These are phyloP conservation scores for Drosera capensis DNA, from an alignment of 148 eudicot genomes.

Conservation along the genomic window DNA sequence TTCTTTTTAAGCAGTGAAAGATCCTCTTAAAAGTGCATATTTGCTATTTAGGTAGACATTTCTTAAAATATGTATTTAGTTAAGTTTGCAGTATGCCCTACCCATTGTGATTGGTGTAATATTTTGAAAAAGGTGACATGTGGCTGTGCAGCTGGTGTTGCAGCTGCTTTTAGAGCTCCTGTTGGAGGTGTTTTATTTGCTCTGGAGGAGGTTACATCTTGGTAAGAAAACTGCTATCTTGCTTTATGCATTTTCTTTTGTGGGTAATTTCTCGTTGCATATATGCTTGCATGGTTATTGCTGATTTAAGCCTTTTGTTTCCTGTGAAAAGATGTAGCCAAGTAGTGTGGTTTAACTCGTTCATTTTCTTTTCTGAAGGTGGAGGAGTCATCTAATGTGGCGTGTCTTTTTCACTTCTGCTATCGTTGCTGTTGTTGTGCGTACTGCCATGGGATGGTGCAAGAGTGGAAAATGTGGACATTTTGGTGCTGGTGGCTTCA, in stretches of 20 bases:
- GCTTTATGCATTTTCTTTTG: background rate
- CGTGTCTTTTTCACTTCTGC: slow-evolving; percentile 99
- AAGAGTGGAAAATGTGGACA: slow-evolving; percentile 96
- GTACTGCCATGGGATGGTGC: slow-evolving; percentile 97
- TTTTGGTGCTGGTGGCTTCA: slow-evolving; percentile 99
- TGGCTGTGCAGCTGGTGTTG: slow-evolving; percentile 99
- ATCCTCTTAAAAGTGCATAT: too few species aligned
- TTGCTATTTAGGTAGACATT: too few species aligned
- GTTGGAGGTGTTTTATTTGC: slow-evolving; percentile 99
- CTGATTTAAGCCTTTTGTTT: background rate
- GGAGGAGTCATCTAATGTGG: slow-evolving; percentile 99
- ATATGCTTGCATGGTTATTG: too few species aligned
- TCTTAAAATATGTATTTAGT: too few species aligned
- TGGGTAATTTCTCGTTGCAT: too few species aligned
- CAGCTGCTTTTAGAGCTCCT: slow-evolving; percentile 99
- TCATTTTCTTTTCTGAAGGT: slow-evolving; percentile 38
- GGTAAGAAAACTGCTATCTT: slow-evolving; percentile 28
- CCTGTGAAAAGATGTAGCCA: background rate
- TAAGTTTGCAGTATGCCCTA: slow-evolving; percentile 5
- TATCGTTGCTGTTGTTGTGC: slow-evolving; percentile 96
- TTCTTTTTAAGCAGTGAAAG: too few species aligned
- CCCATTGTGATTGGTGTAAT: slow-evolving; percentile 30
- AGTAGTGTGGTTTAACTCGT: too few species aligned
- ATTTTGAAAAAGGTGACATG: slow-evolving; percentile 85
- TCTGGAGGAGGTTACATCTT: slow-evolving; percentile 95